phyloP scores from a whole-genome alignment of 108 stramenopile genomes.

The Pinguiococcus pyrenoidosus region DNA sequence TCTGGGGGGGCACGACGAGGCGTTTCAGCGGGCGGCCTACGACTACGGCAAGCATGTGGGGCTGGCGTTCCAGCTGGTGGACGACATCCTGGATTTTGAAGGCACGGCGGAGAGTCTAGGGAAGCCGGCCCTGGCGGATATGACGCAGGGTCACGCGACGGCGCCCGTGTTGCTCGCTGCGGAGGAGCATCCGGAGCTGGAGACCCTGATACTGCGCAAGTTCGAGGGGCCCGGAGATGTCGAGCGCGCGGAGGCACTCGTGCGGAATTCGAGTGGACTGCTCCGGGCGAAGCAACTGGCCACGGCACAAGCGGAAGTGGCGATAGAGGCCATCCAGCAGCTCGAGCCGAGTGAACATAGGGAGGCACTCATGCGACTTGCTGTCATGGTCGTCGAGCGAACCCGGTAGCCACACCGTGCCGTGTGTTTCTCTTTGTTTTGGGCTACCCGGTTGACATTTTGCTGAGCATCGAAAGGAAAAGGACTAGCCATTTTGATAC shows the following conservation, averaged over 20 bases:
- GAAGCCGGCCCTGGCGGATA: slow-evolving; percentile 81
- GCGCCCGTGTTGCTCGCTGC: slow-evolving; percentile 90
- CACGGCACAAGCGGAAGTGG: slow-evolving; percentile 74
- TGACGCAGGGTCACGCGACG: slow-evolving; percentile 81
- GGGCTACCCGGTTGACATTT: background rate
- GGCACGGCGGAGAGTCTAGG: slow-evolving; percentile 62
- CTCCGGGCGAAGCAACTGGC: slow-evolving; percentile 74
- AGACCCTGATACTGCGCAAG: slow-evolving; percentile 63
- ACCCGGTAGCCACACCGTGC: slow-evolving; percentile 14
- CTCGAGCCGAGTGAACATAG: slow-evolving; percentile 22
- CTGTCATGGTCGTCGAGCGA: slow-evolving; percentile 30
- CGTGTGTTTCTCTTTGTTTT: background rate
- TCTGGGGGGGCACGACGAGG: slow-evolving; percentile 52
- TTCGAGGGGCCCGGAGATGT: slow-evolving; percentile 73
- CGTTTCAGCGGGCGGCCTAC: slow-evolving; percentile 49
- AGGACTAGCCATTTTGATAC: too few species aligned
- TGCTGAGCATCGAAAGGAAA: too few species aligned
- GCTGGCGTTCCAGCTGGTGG: slow-evolving; percentile 92
- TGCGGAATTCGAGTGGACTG: slow-evolving; percentile 52
- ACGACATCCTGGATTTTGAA: slow-evolving; percentile 94
- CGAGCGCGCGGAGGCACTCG: slow-evolving; percentile 55
- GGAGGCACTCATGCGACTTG: slow-evolving; percentile 31
- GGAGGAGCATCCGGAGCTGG: slow-evolving; percentile 49
- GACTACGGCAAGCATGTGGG: slow-evolving; percentile 91
- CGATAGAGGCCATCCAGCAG: slow-evolving; percentile 52